Evolutionary conservation across 2,329 filamentous ascomycete species (phyloP), one percentile per base, ranked within the genome.

Genomic region (Cytospora chrysosperma): DNA sequence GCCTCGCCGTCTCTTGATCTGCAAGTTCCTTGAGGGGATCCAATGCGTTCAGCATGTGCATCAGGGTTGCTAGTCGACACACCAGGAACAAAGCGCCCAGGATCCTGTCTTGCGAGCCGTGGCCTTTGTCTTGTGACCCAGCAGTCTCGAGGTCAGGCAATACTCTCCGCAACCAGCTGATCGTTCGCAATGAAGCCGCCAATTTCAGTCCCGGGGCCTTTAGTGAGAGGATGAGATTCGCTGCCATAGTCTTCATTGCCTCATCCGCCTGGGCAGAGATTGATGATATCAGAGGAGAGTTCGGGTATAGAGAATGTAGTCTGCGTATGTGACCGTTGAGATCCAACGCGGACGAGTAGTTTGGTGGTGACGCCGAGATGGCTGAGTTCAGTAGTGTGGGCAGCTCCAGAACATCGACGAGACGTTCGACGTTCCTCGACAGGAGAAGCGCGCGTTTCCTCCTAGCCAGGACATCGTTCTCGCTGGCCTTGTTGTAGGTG

Each of bases 251-350:
- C 70, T 91, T 90, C 84, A 98, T 96, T 43, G 92, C 91, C 59
- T 87, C 87, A 70, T 97, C 92, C 12, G 94, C 91, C 73, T 97
- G 92, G 2, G 78, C 73, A 12, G 88, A 82, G 24, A 98, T 88
- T 27, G 89, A 88, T 21, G 82, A 81, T 28, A 98, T 84, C 51
- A 98, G 80, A 0, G 85, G 79, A 0, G 93, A 97, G 59, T 88
- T 81, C 0, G 93, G 90, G 73, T 97, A 96, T 30, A 98, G 80
- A 0, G 88, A 86, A 65, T 93, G 88, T 7, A 99, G 81, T 9
- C 95, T 87, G 69, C 92, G 91, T 72, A 97, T 95, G 74, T 98
- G 95, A n/a, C 91, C 89, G 72, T 96, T 90, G 2, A 99, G 82
- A 75, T 99, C 95, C 37, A 99, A 81, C 0, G 93, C 93, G 0